A percentile compares a stretch with the other conserved stretches of the same genome.
These are phyloP conservation scores for Apiotrichum veenhuisii DNA, from an alignment of 1,284 basidiomycete species.

Conservation along the genomic window DNA sequence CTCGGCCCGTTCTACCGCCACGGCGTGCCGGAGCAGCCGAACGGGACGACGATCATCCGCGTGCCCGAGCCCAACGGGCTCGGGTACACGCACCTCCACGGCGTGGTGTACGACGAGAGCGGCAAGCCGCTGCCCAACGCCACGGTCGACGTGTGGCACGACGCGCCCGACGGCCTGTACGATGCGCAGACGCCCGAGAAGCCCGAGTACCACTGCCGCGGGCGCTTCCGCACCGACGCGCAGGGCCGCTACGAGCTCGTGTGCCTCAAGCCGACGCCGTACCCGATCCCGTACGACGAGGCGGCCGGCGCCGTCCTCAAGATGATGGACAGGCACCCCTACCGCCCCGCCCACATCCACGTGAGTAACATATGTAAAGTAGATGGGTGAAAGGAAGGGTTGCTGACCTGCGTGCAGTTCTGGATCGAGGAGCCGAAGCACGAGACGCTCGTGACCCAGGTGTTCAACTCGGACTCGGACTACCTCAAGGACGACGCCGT, in stretches of 20 bases:
- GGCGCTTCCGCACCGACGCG: slow-evolving; percentile 39
- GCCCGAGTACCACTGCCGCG: slow-evolving; percentile 42
- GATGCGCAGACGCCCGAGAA: slow-evolving; percentile 45
- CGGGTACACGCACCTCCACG: slow-evolving; percentile 34
- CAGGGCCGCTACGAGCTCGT: slow-evolving; percentile 38
- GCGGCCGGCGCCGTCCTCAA: slow-evolving; percentile 43
- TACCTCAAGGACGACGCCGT: slow-evolving; percentile 48
- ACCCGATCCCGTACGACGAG: slow-evolving; percentile 48
- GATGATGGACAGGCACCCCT: slow-evolving; percentile 41
- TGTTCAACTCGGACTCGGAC: slow-evolving; percentile 44
- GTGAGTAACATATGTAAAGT: slow-evolving; percentile 16
- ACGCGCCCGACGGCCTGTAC: slow-evolving; percentile 45
- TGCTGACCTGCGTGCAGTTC: slow-evolving; percentile 25
- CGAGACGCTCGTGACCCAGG: slow-evolving; percentile 36
- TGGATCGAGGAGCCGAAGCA: slow-evolving; percentile 30
- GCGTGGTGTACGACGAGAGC: slow-evolving; percentile 31
- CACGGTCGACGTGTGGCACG: slow-evolving; percentile 47
- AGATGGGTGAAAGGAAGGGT: too few relatives aligned
- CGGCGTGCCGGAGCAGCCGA: slow-evolving; percentile 38
- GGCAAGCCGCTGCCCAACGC: slow-evolving; percentile 43
- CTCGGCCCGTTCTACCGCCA: slow-evolving; percentile 29
- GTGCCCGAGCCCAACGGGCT: slow-evolving; percentile 33
- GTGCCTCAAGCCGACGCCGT: slow-evolving; percentile 44
- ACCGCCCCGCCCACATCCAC: slow-evolving; percentile 48
- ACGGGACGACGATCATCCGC: slow-evolving; percentile 35